These are phyloP conservation scores for Coniophora puteana DNA, from an alignment of 1,284 basidiomycete genomes.

Conservation along the genomic window DNA sequence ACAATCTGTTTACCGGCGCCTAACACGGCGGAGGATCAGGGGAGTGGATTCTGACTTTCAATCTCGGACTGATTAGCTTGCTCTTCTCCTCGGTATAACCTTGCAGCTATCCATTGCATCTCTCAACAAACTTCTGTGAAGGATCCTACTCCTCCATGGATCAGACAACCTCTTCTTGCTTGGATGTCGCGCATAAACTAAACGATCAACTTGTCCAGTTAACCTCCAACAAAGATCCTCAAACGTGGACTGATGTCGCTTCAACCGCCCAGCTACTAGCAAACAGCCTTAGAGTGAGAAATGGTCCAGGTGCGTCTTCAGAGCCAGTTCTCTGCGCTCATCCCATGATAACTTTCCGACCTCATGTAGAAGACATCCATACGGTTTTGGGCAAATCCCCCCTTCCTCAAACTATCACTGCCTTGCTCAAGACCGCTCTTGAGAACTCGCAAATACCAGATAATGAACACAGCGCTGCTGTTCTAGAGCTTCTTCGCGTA, in stretches of 20 bases:
- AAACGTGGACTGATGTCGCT: slow-evolving; percentile 52
- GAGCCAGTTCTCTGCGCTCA: slow-evolving; percentile 2
- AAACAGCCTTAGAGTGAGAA: slow-evolving; percentile 54
- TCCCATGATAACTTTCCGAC: slow-evolving; percentile 12
- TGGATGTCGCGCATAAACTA: slow-evolving; percentile 24
- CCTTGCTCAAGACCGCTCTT: slow-evolving; percentile 54
- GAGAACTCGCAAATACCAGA: slow-evolving; percentile 44
- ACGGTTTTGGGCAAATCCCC: slow-evolving; percentile 60
- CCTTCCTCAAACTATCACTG: slow-evolving; percentile 60
- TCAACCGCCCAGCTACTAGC: slow-evolving; percentile 53
- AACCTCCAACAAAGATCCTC: slow-evolving; percentile 28
- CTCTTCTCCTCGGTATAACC: too few relatives aligned
- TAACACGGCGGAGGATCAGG: too few relatives aligned
- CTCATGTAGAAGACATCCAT: slow-evolving; percentile 58
- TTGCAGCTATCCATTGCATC: too few relatives aligned
- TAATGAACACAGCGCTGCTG: slow-evolving; percentile 39
- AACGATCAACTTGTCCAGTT: slow-evolving; percentile 32
- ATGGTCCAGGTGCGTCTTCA: slow-evolving; percentile 42
- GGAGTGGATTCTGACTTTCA: too few relatives aligned
- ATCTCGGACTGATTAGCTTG: too few relatives aligned
- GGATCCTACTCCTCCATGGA: too few relatives aligned
- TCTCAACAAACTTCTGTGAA: too few relatives aligned
- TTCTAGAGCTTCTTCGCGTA: slow-evolving; percentile 69
- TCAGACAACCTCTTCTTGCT: slow-evolving; percentile 17
- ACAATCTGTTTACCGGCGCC: too few relatives aligned